Base-by-base conservation (phyloP, 331 rosid species). In the Arachis monticola region DNA sequence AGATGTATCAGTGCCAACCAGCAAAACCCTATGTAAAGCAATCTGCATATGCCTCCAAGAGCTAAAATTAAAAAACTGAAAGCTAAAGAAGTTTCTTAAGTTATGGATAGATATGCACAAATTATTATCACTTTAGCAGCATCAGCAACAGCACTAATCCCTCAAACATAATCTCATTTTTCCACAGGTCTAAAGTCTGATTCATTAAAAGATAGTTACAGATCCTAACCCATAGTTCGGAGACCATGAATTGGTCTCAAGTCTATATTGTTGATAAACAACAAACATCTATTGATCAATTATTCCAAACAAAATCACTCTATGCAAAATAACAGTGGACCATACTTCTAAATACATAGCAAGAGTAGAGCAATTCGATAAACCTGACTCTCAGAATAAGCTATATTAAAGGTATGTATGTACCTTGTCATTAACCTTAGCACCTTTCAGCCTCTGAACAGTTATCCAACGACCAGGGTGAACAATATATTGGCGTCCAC, bases 391-490 rank as follows among this genome's bases (percentile, higher is more conserved):
- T 57, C 64, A 79, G 8, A 44, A 44, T 44, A 79, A 32, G 38
- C 38, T 32, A 3, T 32, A 32, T 32, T 32, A 32, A 32, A 32
- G 38, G 38, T 32, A 69, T 27, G 17, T 46, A 68, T 11, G 58
- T 52, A 94, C 99, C 99, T 90, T 89, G 86, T 95, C 99, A 63
- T 92, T 75, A 51, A 85, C 97, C 45, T 83, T 84, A 10, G 92
- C 97, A 13, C 85, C 99, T 84, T 92, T 88, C 70, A 95, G 93
- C 82, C 97, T 85, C 87, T 95, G 97, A 47, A 89, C 89, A 74
- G 81, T 64, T 6, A 95, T 75, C 77, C 66, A 88, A 10, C 99
- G 91, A 47, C 99, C 99, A 6, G 99, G 97, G 75, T 92, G 88
- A 63, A 95, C 99, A 64, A 95, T 95, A 80, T 90, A 95, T 35